Base-by-base conservation (phyloP, 257 asterid genomes). In the Gentiana dahurica region DNA sequence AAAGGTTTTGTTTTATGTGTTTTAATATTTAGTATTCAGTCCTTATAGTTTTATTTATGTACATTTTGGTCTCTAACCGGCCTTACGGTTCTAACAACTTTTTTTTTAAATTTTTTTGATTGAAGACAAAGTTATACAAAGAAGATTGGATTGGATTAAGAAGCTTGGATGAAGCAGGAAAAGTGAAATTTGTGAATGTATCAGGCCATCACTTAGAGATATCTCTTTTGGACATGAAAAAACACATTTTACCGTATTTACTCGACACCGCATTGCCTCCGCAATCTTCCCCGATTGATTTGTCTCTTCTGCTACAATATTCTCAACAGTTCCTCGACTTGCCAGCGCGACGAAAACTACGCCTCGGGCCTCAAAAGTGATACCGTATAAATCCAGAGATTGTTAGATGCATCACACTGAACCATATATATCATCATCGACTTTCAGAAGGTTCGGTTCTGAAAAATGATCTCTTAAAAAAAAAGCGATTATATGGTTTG, bases 71-170 rank as follows among this genome's bases (percentile, higher is more conserved):
- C 24, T 24, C 24, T 24, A 24, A 24, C 24, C 24, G 24, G 24
- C 24, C 24, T 24, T 24, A 24, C 24, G 24, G 24, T 24, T 24
- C 24, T 24, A 24, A 24, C 24, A 24, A 24, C 24, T 24, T 24
- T 24, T 24, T 24, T 24, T 24, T 24, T 24, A 24, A 24, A 24
- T 55, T 41, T 39, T 52, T 55, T 55, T 36, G 36, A 4, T 58
- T 76, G 75, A 81, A 90, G 96, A 90, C 96, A 51, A 61, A 73
- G 48, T 81, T 91, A 1, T 85, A 91, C 55, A 81, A 54, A 1
- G 96, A 91, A 71, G 95, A 91, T 65, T 85, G 87, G 98, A 90
- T 90, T 35, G 98, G 98, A 54, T 71, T 87, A 81, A 82, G 64
- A 70, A 61, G 73, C 2, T 68, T 90, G 76, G 91, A 87, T 44